A percentile compares a stretch with the other conserved stretches of the same genome.
Evolutionary conservation across 2,329 filamentous ascomycete species (phyloP).

Genomic region (Trichoderma sp.): DNA sequence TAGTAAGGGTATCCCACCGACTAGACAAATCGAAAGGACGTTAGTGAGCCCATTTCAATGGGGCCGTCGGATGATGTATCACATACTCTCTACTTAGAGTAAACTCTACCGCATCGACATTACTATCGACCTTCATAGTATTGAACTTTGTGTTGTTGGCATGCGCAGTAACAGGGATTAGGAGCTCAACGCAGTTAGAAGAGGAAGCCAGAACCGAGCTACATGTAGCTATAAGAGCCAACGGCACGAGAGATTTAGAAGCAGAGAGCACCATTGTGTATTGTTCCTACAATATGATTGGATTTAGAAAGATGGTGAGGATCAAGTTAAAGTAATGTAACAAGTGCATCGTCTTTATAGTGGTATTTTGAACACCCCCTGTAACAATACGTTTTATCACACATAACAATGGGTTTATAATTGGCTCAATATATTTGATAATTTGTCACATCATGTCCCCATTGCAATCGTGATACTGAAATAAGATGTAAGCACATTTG

Average conservation of each 20-base stretch:
- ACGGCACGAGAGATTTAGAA: not conserved
- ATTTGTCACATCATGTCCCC: not conserved
- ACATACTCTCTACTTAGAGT: not conserved
- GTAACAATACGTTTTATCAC: too few relatives aligned
- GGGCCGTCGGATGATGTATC: accelerated
- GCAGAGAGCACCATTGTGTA: not conserved
- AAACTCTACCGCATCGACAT: not conserved
- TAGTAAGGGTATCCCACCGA: not conserved
- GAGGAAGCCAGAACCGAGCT: not conserved
- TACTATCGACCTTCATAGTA: not conserved
- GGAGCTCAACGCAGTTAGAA: not conserved
- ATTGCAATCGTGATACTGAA: not conserved
- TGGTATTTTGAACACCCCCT: too few relatives aligned
- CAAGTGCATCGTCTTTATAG: not conserved
- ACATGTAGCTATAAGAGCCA: not conserved
- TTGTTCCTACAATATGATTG: not conserved
- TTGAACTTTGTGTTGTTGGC: not conserved
- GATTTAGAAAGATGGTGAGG: not conserved
- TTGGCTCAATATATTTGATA: not conserved
- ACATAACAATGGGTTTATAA: not conserved
- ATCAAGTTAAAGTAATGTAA: not conserved
- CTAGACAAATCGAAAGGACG: not conserved
- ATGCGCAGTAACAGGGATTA: not conserved
- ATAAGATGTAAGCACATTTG: not conserved
- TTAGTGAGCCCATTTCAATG: not conserved